Evolutionary conservation across 2,329 filamentous ascomycete genomes (phyloP).

Genomic region (Colletotrichum chlorophyti): DNA sequence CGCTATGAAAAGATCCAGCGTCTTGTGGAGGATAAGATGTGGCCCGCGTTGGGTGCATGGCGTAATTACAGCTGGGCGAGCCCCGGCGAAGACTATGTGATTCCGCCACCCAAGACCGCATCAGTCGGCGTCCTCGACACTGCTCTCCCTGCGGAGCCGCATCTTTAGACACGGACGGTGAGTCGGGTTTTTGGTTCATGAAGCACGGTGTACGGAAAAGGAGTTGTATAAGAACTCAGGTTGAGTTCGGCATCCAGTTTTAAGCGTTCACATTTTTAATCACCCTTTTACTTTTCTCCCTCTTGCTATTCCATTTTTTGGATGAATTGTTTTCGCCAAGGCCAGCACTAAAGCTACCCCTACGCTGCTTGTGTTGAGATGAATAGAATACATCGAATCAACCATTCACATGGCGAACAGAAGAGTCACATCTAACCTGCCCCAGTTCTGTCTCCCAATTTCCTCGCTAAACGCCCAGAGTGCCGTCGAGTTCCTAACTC

Average conservation of each 20-base stretch:
- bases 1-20: conserved; percentile 37
- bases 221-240: no score
- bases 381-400: conserved; percentile 18
- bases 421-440: conserved; percentile 19
- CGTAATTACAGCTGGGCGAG: conserved; percentile 71
- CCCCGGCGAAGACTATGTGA: conserved; percentile 55
- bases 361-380: neutral
- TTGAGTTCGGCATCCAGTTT: no score
- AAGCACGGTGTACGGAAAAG: no score
- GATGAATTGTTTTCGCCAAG: no score
- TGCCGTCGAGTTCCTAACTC: conserved; percentile 18
- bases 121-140: conserved; percentile 13
- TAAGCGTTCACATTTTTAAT: neutral
- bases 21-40: conserved; percentile 53
- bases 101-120: conserved; percentile 32
- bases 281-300: neutral
- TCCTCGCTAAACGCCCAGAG: conserved; percentile 22
- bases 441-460: neutral
- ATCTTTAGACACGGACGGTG: no score
- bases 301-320: no score
- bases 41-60: conserved; percentile 65
- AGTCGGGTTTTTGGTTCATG: no score
- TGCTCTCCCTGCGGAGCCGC: conserved; percentile 16
- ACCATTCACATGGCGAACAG: conserved; percentile 13
- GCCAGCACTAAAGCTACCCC: no score